Evolutionary conservation across 345 rosid species (phyloP), one percentile per base, ranked within the genome.

Genomic region (Gynandropsis gynandra): DNA sequence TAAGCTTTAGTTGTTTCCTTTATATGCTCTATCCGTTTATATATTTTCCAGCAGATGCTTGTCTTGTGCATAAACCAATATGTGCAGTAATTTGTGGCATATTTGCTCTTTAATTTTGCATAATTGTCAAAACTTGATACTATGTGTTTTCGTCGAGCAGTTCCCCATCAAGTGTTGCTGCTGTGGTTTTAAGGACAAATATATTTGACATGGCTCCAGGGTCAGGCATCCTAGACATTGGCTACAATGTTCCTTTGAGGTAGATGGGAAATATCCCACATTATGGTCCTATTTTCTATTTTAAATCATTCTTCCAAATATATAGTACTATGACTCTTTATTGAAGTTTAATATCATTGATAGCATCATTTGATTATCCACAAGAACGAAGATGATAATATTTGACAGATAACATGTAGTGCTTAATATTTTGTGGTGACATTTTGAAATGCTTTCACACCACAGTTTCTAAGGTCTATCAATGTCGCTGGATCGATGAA

Each of bases 101-200:
- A 42, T 56, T n/a, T 56, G 24, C 12, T 27, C 44, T 43, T 41
- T 63, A 36, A 37, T 33, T 57, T 4, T 27, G 63, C 51, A 42
- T 51, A 37, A 44, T 11, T 57, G 29, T 55, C 48, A 19, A 37
- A 50, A 21, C 10, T 5, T 58, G 43, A 33, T 38, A 33, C 55
- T 45, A 39, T 47, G 21, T 45, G 44, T 46, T 55, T 42, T 51
- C 38, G 69, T 45, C 54, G 31, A 63, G 67, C 75, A 90, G 93
- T 74, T 77, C 79, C 36, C 93, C 96, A 10, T 74, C 93, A 68
- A 63, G 54, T 58, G 78, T 87, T 57, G 83, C 79, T 51, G 75
- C 78, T 32, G 69, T 74, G 45, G 75, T 64, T 52, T 34, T 82
- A 64, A 87, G 74, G 70, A 55, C 76, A 55, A 66, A 80, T 69